phyloP scores from a whole-genome alignment of 768 basidiomycete species.

The Trametes cubensis region DNA sequence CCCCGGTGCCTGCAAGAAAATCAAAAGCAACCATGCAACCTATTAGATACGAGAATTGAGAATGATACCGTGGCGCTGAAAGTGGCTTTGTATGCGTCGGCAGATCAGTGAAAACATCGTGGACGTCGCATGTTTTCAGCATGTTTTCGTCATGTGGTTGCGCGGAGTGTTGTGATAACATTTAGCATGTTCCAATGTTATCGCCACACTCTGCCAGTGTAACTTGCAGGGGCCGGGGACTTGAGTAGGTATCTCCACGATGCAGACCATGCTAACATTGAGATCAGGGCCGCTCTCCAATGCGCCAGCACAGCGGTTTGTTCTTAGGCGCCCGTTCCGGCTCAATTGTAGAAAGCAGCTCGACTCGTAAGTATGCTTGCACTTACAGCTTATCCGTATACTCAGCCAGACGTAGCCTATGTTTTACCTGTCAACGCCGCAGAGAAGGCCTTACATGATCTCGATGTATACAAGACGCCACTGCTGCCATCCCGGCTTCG shows the following conservation, averaged over 20 bases:
- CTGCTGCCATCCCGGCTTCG: conserved; percentile 66
- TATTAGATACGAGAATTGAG: background rate
- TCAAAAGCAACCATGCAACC: background rate
- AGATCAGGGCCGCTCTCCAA: conserved; percentile 20
- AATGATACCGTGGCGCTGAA: no score
- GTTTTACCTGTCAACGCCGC: conserved; percentile 51
- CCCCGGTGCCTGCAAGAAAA: no score
- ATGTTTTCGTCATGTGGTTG: conserved; percentile 10
- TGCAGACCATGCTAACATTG: background rate
- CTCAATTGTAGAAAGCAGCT: conserved; percentile 8
- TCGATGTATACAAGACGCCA: conserved; percentile 81
- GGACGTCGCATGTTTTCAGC: background rate
- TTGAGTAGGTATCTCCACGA: no score
- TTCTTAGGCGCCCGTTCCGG: conserved; percentile 21
- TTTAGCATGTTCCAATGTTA: conserved; percentile 30
- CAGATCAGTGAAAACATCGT: background rate
- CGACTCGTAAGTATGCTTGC: conserved; percentile 8
- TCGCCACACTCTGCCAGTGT: background rate
- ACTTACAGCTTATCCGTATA: no score
- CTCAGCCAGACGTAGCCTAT: conserved; percentile 1
- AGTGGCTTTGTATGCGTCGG: no score
- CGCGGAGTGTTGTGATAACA: conserved; percentile 30
- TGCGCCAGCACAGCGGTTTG: conserved; percentile 22
- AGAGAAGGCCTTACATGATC: conserved; percentile 68
- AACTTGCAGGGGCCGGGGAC: background rate